Evolutionary conservation across 495 filamentous ascomycete species (phyloP), one percentile per base, ranked within the genome.

Genomic region (Umbilicaria muhlenbergii): DNA sequence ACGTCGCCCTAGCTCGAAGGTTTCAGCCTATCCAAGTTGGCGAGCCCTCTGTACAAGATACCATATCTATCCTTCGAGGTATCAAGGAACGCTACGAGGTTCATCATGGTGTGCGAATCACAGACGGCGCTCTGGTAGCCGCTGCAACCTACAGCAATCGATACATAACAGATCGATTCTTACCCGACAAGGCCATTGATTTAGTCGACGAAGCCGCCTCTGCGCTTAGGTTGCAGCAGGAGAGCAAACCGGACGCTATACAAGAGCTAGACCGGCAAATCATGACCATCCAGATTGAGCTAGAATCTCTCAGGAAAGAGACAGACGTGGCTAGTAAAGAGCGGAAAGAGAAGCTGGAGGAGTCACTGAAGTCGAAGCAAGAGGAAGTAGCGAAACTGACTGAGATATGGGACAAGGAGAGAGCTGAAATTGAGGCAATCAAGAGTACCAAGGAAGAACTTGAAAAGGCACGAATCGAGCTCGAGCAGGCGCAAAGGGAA

Each of bases 81-180:
- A 94, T 98, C 63, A 95, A 94, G 55, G 86, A 95, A 49, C 80
- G 83, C 42, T 98, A 98, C 54, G 91, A 98, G 59, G 85, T 95
- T 12, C 91, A 98, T 52, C 91, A 98, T 58, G 69, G 69, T 56
- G 88, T 96, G 5, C 70, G 89, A 44, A 96, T 98, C 46, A 92
- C 86, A 0, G 91, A 96, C 56, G 82, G 77, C 16, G 88, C 91
- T 11, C 68, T 95, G 14, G 89, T 98, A 6, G 83, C 91, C 4
- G 91, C 91, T 14, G 89, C 91, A 8, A 83, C 82, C 0, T 83
- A 88, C 58, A 87, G 82, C 42, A 95, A 96, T 53, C 83, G 91
- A 28, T 98, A 98, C 54, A 91, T 98, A 49, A 94, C 86, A 36
- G 88, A 95, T 56, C 82, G 91, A 32, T 96, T 92, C 59, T 68